Base-by-base conservation (phyloP, 2,329 filamentous ascomycete species). In the Torrubiella hemipterigena region DNA sequence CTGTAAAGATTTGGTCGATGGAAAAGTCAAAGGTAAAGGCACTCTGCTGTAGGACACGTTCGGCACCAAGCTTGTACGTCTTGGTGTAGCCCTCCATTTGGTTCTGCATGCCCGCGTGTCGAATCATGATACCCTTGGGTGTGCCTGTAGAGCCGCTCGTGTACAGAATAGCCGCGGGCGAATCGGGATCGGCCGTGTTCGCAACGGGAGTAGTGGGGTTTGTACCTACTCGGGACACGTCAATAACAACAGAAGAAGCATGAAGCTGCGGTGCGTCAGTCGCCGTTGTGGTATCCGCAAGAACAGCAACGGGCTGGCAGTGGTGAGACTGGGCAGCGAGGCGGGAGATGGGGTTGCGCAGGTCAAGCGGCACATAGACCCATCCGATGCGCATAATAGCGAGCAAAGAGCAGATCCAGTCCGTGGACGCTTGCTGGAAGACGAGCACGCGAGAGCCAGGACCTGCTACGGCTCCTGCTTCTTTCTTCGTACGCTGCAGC, bases 301-400 rank as follows among this genome's bases (percentile, higher is more conserved):
- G 33, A 10, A 63, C 37, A 1, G 39, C 41, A 6, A 17, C 31
- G 4, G 54, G 52, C 23, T 48, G 13, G 26, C 48, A 50, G 27
- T 50, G 44, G 3, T 42, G 20, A 2, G 48, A 46, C 3, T 59
- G 48, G 5, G 35, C 30, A 1, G 42, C 33, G 1, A 61, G 49
- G 2, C 61, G 47, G 6, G 43, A 14, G 1, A 45, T 12, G 2
- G 49, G 43, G 8, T 44, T 49, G 1, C 43, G 36, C 1, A 46
- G 27, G 32, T 69, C 66, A 0, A 69, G 41, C 2, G 58, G 57
- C 7, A 61, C 43, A 24, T 57, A 58, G 2, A 51, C 40, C 3
- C 38, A 49, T 0, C 59, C 61, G 8, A 58, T 26, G 0, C 49
- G 42, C 33, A 54, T 37, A 23, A 65, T 59, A 13, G 55, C 63